Conservation (phyloP, 148 eudicot genomes). For the Chenopodium berlandieri region DNA sequence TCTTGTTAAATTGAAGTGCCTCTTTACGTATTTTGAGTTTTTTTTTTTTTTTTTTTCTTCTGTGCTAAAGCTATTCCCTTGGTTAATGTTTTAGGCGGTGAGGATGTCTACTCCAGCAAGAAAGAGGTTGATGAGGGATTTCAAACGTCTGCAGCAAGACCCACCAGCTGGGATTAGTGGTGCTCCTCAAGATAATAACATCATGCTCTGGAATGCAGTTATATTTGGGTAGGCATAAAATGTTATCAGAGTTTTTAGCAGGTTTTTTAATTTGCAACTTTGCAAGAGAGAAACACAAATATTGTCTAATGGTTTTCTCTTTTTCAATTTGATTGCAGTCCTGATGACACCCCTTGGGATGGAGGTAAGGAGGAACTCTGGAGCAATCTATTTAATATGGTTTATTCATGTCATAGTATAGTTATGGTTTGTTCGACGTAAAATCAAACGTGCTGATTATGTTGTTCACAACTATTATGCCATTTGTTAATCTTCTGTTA, state of each 20-base stretch:
- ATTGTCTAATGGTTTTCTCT: conserved; percentile 10
- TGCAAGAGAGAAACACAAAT: neutral
- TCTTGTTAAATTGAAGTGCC: neutral
- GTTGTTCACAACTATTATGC: neutral
- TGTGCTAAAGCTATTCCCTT: neutral
- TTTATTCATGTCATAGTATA: neutral
- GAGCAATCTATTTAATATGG: neutral
- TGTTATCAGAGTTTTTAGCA: neutral
- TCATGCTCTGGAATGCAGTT: conserved; percentile 81
- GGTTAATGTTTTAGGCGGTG: conserved; percentile 34
- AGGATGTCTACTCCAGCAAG: conserved; percentile 71
- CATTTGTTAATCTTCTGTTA: neutral
- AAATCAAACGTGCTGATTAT: neutral
- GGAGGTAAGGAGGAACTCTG: conserved; percentile 47
- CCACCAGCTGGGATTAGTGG: conserved; percentile 82
- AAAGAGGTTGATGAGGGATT: conserved; percentile 77
- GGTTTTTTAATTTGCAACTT: neutral
- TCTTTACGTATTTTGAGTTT: neutral
- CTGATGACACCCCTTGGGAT: conserved; percentile 79
- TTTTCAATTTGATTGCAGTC: conserved; percentile 43
- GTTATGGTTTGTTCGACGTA: neutral
- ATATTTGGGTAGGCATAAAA: conserved; percentile 53
- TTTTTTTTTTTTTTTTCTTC: neutral
- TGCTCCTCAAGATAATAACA: conserved; percentile 68
- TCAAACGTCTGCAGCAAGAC: conserved; percentile 67